Conservation (phyloP, 306 rosid genomes). For the Castanea sativa region DNA sequence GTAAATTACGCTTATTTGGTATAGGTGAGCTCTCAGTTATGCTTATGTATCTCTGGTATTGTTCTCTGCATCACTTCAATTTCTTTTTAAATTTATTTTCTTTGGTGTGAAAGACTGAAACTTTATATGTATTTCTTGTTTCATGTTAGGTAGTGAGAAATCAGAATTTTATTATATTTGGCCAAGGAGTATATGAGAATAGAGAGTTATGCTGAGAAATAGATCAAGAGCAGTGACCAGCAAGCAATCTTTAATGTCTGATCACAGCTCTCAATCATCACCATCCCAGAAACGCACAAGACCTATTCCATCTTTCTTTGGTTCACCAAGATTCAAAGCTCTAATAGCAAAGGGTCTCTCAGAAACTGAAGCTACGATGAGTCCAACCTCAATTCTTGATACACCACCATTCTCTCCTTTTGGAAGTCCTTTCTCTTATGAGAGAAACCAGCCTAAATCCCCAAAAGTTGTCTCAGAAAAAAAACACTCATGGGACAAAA, state of each 20-base stretch:
- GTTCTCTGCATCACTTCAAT: not conserved
- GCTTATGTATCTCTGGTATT: not conserved
- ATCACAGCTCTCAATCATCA: slow-evolving; percentile 54
- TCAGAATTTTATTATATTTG: slow-evolving; percentile 7
- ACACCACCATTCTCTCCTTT: slow-evolving; percentile 37
- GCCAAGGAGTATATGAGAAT: not conserved
- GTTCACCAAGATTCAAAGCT: slow-evolving; percentile 60
- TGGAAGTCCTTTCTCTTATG: slow-evolving; percentile 40
- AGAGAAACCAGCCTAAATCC: slow-evolving; percentile 25
- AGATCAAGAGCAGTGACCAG: slow-evolving; percentile 75
- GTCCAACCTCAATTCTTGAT: slow-evolving; percentile 84
- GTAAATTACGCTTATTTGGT: not conserved
- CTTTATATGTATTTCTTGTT: not conserved
- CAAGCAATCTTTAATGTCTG: slow-evolving; percentile 79
- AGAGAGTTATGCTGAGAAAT: slow-evolving; percentile 62
- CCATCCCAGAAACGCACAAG: slow-evolving; percentile 30
- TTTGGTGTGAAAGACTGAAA: slow-evolving; percentile 4
- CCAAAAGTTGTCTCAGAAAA: slow-evolving; percentile 36
- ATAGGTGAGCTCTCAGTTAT: slow-evolving; percentile 28
- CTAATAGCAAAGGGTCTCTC: slow-evolving; percentile 44
- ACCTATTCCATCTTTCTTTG: slow-evolving; percentile 51
- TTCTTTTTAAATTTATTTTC: not conserved
- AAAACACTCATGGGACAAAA: slow-evolving; percentile 37
- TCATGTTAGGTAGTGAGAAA: slow-evolving; percentile 10
- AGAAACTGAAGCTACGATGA: slow-evolving; percentile 43